Conservation (phyloP, 2,329 filamentous ascomycete genomes). For the Parastagonospora avenae region DNA sequence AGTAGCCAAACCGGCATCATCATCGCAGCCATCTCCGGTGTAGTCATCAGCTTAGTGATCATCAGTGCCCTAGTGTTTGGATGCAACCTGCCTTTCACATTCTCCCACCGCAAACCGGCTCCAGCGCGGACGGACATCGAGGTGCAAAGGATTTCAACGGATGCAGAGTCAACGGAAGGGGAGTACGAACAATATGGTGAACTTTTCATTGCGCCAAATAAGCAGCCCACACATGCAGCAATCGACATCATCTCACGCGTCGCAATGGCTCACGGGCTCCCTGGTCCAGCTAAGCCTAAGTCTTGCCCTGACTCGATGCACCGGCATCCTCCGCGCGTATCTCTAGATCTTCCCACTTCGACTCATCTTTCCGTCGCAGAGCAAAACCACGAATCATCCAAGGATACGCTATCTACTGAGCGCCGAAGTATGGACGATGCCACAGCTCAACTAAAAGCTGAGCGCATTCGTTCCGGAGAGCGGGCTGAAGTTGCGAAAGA, state of each 20-base stretch:
- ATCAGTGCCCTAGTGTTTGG: neutral
- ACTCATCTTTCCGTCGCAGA: neutral
- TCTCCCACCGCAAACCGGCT: neutral
- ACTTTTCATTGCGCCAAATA: neutral
- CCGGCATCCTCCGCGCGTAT: too few relatives aligned
- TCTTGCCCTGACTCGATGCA: too few relatives aligned
- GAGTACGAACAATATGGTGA: slow-evolving; percentile 1
- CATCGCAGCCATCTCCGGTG: neutral
- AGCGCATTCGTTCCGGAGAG: neutral
- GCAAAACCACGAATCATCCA: too few relatives aligned
- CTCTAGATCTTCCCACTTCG: neutral
- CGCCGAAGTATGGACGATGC: too few relatives aligned
- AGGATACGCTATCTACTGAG: too few relatives aligned
- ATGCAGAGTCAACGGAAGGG: neutral
- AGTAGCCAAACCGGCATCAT: neutral
- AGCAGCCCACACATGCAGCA: neutral
- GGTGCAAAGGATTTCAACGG: neutral
- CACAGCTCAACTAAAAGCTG: neutral
- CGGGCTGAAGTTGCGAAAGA: neutral
- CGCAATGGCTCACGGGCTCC: neutral
- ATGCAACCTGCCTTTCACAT: neutral
- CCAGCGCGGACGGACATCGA: neutral
- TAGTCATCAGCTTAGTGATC: neutral
- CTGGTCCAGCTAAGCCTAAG: neutral
- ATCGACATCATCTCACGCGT: slow-evolving; percentile 3